phyloP scores from a whole-genome alignment of 257 asterid genomes.

The Solanum sejunctum region DNA sequence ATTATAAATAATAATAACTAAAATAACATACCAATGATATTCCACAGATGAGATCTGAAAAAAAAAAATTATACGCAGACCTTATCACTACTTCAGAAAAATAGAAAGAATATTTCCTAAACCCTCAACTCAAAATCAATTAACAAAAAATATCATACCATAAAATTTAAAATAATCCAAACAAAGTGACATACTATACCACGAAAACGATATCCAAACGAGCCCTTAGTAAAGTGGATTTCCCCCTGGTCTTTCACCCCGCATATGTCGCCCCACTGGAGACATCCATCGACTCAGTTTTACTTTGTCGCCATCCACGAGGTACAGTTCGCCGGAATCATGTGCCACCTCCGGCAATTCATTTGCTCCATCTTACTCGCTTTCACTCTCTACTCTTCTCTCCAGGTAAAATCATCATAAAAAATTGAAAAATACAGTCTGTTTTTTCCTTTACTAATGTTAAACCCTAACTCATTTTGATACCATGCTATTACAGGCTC shows the following conservation, averaged over 20 bases:
- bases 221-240: background rate
- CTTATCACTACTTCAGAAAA: too few species aligned
- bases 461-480: background rate
- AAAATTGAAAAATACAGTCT: background rate
- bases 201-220: too few species aligned
- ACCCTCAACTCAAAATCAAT: too few species aligned
- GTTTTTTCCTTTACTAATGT: background rate
- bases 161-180: too few species aligned
- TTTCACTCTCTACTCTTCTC: slow-evolving; percentile 16
- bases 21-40: too few species aligned
- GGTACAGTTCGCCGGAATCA: background rate
- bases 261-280: background rate
- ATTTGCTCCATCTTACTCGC: slow-evolving; percentile 16
- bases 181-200: too few species aligned
- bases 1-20: too few species aligned
- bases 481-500: slow-evolving; percentile 11
- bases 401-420: slow-evolving; percentile 18
- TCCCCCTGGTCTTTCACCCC: background rate
- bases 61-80: too few species aligned
- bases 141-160: too few species aligned
- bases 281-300: background rate
- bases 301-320: background rate
- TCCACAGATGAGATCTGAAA: too few species aligned
- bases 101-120: too few species aligned
- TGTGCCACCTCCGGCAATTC: background rate